These are phyloP conservation scores for Lactarius hatsudake DNA, from an alignment of 768 basidiomycete genomes.

Conservation along the genomic window DNA sequence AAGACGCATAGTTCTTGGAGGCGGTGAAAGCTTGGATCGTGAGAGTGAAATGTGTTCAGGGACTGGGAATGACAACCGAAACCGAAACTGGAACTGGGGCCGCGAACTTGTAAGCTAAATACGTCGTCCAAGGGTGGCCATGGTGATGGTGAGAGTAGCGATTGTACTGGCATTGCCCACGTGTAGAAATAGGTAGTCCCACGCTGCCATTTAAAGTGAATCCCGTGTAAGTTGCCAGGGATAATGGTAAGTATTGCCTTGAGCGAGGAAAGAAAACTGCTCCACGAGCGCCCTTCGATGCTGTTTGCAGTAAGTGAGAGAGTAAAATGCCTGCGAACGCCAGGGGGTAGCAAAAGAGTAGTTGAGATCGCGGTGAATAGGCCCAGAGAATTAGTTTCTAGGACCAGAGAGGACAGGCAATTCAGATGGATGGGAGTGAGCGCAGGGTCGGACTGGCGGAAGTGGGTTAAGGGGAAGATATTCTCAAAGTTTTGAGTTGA, in stretches of 20 bases:
- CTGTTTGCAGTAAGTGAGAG: background rate
- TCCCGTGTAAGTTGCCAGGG: background rate
- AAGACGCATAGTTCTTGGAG: slow-evolving; percentile 11
- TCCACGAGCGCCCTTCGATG: background rate
- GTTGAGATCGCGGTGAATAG: slow-evolving; percentile 5
- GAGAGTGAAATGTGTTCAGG: background rate
- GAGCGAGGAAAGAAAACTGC: background rate
- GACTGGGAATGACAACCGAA: background rate
- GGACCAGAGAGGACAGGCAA: background rate
- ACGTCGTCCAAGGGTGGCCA: slow-evolving; percentile 10
- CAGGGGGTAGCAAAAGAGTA: background rate
- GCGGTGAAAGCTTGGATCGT: slow-evolving; percentile 6
- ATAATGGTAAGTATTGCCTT: background rate
- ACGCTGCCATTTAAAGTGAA: slow-evolving; percentile 10
- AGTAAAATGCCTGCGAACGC: slow-evolving; percentile 10
- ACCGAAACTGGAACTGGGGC: background rate
- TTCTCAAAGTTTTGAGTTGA: slow-evolving; percentile 3
- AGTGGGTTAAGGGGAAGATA: background rate
- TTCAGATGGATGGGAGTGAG: background rate
- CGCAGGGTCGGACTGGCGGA: background rate
- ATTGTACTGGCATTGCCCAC: slow-evolving; percentile 1
- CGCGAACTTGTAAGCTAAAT: slow-evolving; percentile 7
- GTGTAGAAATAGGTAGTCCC: background rate
- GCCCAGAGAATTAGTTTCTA: slow-evolving; percentile 8
- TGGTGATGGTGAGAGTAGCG: background rate